Evolutionary conservation across 495 filamentous ascomycete species (phyloP).

Genomic region (Lasiosphaeria ovina): DNA sequence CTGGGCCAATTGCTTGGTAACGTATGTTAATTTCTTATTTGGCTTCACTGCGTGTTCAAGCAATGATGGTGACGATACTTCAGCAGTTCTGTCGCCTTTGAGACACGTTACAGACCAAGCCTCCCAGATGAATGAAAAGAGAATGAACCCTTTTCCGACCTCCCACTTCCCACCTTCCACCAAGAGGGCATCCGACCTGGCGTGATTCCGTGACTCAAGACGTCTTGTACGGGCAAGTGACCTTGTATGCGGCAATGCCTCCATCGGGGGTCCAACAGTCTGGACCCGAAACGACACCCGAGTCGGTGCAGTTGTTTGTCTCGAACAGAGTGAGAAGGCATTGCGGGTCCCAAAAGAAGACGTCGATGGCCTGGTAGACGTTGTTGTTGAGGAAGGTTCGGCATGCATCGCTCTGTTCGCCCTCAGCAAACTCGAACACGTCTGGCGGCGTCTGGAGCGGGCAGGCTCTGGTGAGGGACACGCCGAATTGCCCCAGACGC

Average conservation of each 20-base stretch:
- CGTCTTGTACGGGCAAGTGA: constrained; percentile 11
- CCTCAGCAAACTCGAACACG: constrained; percentile 6
- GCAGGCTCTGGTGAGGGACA: neutral
- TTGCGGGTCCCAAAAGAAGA: constrained; percentile 5
- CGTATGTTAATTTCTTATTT: too few relatives aligned
- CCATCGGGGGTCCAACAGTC: constrained; percentile 15
- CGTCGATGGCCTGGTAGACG: constrained; percentile 4
- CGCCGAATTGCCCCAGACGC: neutral
- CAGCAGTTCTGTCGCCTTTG: too few relatives aligned
- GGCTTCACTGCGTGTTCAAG: too few relatives aligned
- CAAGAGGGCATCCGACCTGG: too few relatives aligned
- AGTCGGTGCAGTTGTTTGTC: constrained; percentile 10
- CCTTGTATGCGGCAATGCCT: constrained; percentile 10
- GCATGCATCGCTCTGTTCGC: constrained; percentile 4
- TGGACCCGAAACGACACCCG: constrained; percentile 5
- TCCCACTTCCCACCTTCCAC: too few relatives aligned
- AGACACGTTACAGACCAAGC: too few relatives aligned
- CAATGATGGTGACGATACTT: too few relatives aligned
- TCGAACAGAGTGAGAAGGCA: constrained; percentile 11
- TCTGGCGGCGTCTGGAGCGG: neutral
- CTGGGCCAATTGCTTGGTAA: too few relatives aligned
- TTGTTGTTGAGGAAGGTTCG: constrained; percentile 7
- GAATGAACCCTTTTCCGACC: too few relatives aligned
- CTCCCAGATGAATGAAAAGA: too few relatives aligned
- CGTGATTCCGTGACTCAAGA: neutral